Evolutionary conservation across 495 filamentous ascomycete genomes (phyloP).

Genomic region (Cudoniella acicularis): DNA sequence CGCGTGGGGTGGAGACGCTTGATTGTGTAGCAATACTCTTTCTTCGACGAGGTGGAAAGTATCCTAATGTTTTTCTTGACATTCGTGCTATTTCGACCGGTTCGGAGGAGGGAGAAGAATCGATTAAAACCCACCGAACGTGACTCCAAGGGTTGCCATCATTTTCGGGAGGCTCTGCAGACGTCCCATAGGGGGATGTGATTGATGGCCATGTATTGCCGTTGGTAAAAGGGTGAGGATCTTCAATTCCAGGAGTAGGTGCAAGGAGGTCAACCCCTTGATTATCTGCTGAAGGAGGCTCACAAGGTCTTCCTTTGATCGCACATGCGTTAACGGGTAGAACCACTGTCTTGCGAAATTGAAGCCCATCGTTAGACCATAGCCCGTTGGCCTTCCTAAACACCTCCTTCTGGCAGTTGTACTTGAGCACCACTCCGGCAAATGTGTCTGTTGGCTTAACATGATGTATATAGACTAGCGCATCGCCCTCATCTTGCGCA

Average conservation of each 20-base stretch:
- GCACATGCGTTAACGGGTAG: slow-evolving; percentile 89
- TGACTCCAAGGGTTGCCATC: slow-evolving; percentile 63
- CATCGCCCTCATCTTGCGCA: slow-evolving; percentile 59
- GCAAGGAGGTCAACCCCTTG: slow-evolving; percentile 42
- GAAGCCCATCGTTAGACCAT: slow-evolving; percentile 89
- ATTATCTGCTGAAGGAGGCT: slow-evolving; percentile 31
- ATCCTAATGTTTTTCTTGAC: slow-evolving; percentile 75
- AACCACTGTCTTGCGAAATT: slow-evolving; percentile 73
- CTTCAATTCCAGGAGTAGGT: slow-evolving; percentile 34
- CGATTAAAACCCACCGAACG: slow-evolving; percentile 80
- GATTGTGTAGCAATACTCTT: slow-evolving; percentile 61
- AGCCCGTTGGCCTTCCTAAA: slow-evolving; percentile 87
- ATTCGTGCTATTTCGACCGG: slow-evolving; percentile 86
- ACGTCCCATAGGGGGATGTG: slow-evolving; percentile 14
- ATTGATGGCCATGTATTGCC: slow-evolving; percentile 11
- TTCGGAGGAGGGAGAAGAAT: slow-evolving; percentile 51
- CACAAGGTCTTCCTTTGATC: slow-evolving; percentile 67
- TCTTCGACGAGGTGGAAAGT: slow-evolving; percentile 86
- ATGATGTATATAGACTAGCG: slow-evolving; percentile 84
- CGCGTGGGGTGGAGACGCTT: slow-evolving; percentile 58
- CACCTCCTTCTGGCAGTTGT: slow-evolving; percentile 73
- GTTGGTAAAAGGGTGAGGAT: slow-evolving; percentile 13
- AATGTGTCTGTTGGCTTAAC: slow-evolving; percentile 80
- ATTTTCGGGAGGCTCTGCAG: slow-evolving; percentile 24
- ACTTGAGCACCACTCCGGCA: slow-evolving; percentile 84